Base-by-base conservation (phyloP, 345 rosid species). In the Schrenkiella parvula region DNA sequence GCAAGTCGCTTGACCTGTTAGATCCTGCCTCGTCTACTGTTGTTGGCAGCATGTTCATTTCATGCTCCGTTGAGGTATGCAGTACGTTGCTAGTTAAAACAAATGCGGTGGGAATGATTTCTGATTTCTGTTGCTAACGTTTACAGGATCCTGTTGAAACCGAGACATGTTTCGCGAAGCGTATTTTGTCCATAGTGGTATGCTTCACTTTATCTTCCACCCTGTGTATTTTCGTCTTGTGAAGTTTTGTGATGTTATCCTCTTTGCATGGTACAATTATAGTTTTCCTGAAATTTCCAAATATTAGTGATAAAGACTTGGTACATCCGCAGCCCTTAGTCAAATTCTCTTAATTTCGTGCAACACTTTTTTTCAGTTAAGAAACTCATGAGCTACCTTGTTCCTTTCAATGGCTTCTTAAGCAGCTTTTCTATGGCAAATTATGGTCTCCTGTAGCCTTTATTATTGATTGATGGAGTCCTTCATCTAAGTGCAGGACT, bases 61-160 rank as follows among this genome's bases (percentile, higher is more conserved):
- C 98, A 14, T 93, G 96, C 57, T 81, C 84, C 21, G 75, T 91
- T 76, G 97, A 93, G 98, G 98, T 93, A 53, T 70, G 85, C 51
- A 59, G 4, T 41, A 28, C 67, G 57, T 44, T 61, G 43, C 44
- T 34, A 2, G 5, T 51, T 39, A 1, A 26, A 19, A 2, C 3
- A 28, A 37, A 29, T 56, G 32, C 29, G 23, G 61, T 32, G 50
- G 28, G 35, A 51, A 21, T 60, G 58, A 63, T 37, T 54, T 79
- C 64, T 79, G 51, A 75, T 68, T 23, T 51, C 76, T 37, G 38
- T 60, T 54, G 44, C 60, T 77, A 66, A 39, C 31, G 31, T 61
- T 74, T 21, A 48, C 87, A 91, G 98, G 98, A 93, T 80, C 98
- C 96, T 59, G 43, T 85, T 42, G 98, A 91, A 80, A 89, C 98